Evolutionary conservation across 2,329 filamentous ascomycete species (phyloP), one percentile per base, ranked within the genome.

Genomic region (Colletotrichum musicola): DNA sequence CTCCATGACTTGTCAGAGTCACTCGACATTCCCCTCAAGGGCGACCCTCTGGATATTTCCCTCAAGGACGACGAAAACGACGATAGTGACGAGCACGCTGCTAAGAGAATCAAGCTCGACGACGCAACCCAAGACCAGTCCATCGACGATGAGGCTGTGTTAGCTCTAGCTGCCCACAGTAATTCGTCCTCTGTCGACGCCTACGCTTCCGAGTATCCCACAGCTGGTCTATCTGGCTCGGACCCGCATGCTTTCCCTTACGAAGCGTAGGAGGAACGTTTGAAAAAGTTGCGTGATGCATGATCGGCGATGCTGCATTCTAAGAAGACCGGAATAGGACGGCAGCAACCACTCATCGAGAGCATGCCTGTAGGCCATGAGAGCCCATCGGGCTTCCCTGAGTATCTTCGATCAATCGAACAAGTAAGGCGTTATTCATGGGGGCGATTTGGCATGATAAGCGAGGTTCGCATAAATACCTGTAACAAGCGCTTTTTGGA

Each of bases 131-230:
- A 80, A 14, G 78, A 80, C 16, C 74, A 76, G 9, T 71, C 77
- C 0, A 73, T 85, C 14, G 83, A 85, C 30, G 84, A 86, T 65
- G 83, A 85, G 64, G 83, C 83, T 5, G 81, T 87, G 13, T 70
- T 87, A 69, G 84, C 82, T 7, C 73, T 87, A 49, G 81, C 83
- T 18, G 82, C 79, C 4, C 82, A 85, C 65, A 83, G 80, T 72
- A 78, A 78, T 35, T 71, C 77, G 2, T 75, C 76, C 2, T 68
- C 75, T 4, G 74, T 79, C 4, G 81, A 84, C 30, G 74, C 77
- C 7, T 86, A 83, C 71, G 73, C 75, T 40, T 71, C 80, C 35
- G 81, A 84, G 84, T 86, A 76, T 78, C 84, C 73, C 5, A 27
- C 64, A 42, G 63, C 67, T 47, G 64, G 67, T 13, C 44, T 68